Conservation (phyloP, 2,329 filamentous ascomycete species). For the Ophiocordyceps sinensis region DNA sequence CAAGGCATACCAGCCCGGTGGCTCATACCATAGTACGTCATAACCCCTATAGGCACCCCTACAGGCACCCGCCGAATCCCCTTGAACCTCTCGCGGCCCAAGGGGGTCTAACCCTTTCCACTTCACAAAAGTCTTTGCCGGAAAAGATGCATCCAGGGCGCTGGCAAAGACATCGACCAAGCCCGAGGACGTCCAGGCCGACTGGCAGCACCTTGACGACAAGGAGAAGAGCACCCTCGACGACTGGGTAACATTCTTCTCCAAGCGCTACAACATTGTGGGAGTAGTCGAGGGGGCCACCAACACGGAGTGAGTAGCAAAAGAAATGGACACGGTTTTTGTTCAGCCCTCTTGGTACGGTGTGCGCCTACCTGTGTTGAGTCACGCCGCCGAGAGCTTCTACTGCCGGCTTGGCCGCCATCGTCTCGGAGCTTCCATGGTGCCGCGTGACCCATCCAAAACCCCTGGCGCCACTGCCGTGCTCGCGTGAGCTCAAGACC, state of each 20-base stretch:
- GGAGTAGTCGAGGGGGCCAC: constrained; percentile 49
- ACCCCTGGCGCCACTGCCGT: background rate
- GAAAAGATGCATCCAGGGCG: constrained; percentile 89
- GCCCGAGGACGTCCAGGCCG: constrained; percentile 62
- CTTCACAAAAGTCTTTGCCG: constrained; percentile 62
- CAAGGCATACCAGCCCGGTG: constrained; percentile 67
- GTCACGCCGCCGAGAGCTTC: background rate
- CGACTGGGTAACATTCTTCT: constrained; percentile 95
- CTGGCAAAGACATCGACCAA: constrained; percentile 80
- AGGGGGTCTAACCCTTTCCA: background rate
- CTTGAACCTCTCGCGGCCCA: too few relatives aligned
- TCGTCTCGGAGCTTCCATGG: background rate
- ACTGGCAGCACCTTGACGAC: constrained; percentile 72
- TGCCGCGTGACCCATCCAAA: background rate
- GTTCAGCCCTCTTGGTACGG: background rate
- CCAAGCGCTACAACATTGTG: constrained; percentile 88
- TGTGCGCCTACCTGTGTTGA: background rate
- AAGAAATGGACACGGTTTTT: background rate
- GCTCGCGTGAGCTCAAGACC: background rate
- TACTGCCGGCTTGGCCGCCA: background rate
- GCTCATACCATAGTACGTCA: constrained; percentile 67
- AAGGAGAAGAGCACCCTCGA: constrained; percentile 74
- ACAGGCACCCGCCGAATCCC: too few relatives aligned
- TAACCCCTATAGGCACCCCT: too few relatives aligned
- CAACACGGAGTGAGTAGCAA: constrained; percentile 29